Conservation (phyloP, 768 basidiomycete species). For the Steccherinum ochraceum region DNA sequence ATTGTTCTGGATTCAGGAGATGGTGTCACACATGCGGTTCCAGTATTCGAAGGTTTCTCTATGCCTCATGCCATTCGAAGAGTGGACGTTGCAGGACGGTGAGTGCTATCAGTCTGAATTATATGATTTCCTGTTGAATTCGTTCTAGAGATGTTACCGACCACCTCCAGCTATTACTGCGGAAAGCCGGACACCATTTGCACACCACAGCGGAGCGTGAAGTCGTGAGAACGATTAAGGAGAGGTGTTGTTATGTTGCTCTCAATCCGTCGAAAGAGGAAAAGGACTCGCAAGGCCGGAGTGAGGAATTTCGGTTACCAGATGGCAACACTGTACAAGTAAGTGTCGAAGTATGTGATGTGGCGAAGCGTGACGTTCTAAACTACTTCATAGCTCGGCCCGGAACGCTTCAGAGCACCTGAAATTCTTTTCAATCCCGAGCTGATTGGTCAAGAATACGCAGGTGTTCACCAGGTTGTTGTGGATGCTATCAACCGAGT, state of each 20-base stretch:
- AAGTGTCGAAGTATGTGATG: conserved; percentile 17
- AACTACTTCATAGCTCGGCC: conserved; percentile 59
- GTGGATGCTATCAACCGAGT: conserved; percentile 98
- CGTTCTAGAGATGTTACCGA: conserved; percentile 85
- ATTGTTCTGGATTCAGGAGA: conserved; percentile 98
- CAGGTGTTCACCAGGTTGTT: conserved; percentile 96
- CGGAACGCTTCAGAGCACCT: conserved; percentile 94
- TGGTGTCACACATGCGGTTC: conserved; percentile 97
- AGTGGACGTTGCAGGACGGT: conserved; percentile 96
- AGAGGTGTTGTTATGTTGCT: conserved; percentile 96
- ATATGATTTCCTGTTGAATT: conserved; percentile 1
- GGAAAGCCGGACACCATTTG: conserved; percentile 91
- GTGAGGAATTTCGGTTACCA: conserved; percentile 88
- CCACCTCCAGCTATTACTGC: conserved; percentile 86
- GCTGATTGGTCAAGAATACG: conserved; percentile 91
- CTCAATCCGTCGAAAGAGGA: conserved; percentile 92
- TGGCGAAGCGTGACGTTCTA: conserved; percentile 1
- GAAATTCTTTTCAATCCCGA: conserved; percentile 98
- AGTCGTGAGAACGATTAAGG: conserved; percentile 95
- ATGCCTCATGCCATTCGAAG: conserved; percentile 98
- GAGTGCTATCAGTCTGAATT: conserved; percentile 15
- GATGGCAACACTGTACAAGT: conserved; percentile 94
- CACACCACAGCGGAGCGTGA: conserved; percentile 97
- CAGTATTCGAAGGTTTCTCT: conserved; percentile 97
- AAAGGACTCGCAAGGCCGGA: conserved; percentile 73